Evolutionary conservation across 83 land plant species (phyloP).

Genomic region (Picea abies): DNA sequence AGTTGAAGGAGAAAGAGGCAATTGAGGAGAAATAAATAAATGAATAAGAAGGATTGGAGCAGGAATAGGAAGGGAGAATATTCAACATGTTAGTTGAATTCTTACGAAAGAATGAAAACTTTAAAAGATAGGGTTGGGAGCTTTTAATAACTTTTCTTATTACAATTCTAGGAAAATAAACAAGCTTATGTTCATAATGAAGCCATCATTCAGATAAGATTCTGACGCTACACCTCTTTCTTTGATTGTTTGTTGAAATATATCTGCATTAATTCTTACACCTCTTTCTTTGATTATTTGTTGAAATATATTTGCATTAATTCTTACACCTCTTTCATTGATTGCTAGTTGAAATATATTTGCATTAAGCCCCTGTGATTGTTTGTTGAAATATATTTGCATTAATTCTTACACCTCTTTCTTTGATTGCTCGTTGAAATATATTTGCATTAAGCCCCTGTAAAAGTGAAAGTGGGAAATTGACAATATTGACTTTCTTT

Average conservation of each 20-base stretch:
- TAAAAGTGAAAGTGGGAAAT: neutral
- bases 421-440: neutral
- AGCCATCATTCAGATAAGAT: no score
- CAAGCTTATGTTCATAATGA: no score
- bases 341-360: neutral
- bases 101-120: neutral
- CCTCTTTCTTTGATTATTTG: neutral
- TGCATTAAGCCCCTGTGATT: neutral
- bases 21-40: slow-evolving; percentile 53
- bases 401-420: no score
- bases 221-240: no score
- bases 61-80: slow-evolving; percentile 59
- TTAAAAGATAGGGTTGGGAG: neutral
- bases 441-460: neutral
- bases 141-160: neutral
- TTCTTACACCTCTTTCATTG: no score
- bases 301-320: no score
- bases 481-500: neutral
- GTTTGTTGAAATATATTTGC: no score
- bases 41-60: slow-evolving; percentile 50
- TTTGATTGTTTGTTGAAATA: neutral
- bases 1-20: slow-evolving; percentile 52
- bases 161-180: neutral
- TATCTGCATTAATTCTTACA: neutral
- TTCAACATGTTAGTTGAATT: slow-evolving; percentile 38